Evolutionary conservation across 1,284 basidiomycete species (phyloP), one percentile per base, ranked within the genome.

Genomic region (Rhodotorula mucilaginosa): DNA sequence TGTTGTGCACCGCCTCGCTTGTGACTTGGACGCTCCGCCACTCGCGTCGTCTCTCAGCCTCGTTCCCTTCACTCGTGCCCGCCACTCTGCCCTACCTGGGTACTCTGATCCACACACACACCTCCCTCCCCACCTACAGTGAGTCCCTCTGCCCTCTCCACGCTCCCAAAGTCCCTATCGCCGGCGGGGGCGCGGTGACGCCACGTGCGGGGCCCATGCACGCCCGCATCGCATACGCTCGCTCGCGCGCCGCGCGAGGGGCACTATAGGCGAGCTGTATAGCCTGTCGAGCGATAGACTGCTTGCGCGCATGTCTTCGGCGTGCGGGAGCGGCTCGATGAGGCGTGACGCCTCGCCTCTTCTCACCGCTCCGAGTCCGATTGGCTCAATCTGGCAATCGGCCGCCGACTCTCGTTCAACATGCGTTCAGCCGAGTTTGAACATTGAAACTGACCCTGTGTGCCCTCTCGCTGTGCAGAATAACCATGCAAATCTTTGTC

Each of bases 401-500:
- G 54, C 16, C n/a, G n/a, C 54, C 23, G 13, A 21, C 13, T 26
- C 54, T 47, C 58, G 58, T 44, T 26, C 58, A 47, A 26, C 44
- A 29, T 56, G 12, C n/a, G n/a, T 12, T 39, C 54, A 10, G 10
- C 51, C 51, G 51, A 21, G n/a, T 29, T 31, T 15, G 52, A 39
- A 1, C 54, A 10, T 8, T 10, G 10, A 26, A 31, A 29, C 23
- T 23, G 51, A 23, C 51, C 10, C 7, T 15, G n/a, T 51, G 39
- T 31, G 23, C 61, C 51, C 3, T 26, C 13, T 15, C 8, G 10
- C 19, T 52, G 7, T 52, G 26, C 54, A 56, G 54, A 16, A 12
- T n/a, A 29, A 18, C 13, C 64, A 91, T 86, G 86, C 78, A 84
- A 76, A 84, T 84, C 79, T 84, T 84, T 78, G 84, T 85, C 76